Evolutionary conservation across 768 basidiomycete species (phyloP), one percentile per base, ranked within the genome.

Genomic region (Termitomyces sp.): DNA sequence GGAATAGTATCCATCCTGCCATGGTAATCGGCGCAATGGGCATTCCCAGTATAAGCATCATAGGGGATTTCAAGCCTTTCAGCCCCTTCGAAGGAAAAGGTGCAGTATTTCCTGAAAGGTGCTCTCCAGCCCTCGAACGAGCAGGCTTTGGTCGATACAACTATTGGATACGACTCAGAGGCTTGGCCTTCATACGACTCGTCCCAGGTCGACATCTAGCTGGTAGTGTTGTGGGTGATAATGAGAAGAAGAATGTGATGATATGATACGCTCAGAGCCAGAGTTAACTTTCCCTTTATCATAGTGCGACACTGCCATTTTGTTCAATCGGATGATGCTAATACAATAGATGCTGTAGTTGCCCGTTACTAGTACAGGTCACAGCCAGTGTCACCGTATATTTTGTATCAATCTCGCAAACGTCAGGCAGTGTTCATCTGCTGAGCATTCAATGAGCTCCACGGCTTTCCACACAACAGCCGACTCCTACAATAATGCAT

Each of bases 11-110:
- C 46, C 33, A 56, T 45, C n/a, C 23, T 55, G 6, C 62, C 62
- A 5, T 54, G 54, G 30, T 62, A 58, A 14, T 57, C 38, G 11
- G 38, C 46, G 45, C 43, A 40, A 47, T 61, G 53, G n/a, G 56
- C 51, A 49, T 54, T 53, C 12, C 58, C 59, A 23, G 30, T 23
- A 4, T 57, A 44, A 11, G 56, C 33, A 19, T 45, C 44, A 14
- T 30, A 12, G 2, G 44, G 33, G 1, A 60, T 50, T 23, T 35
- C 35, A n/a, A 55, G 35, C 10, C 49, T 42, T 30, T 37, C 33
- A 19, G 21, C 54, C 21, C 40, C 54, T 40, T 51, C 50, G 12
- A 51, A 51, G 19, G 38, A 5, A 28, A n/a, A 12, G 12, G 38
- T 4, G 6, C 7, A 11, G 5, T 19, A 40, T 40, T 19, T 30